phyloP scores from a whole-genome alignment of 495 filamentous ascomycete genomes.

The Aspergillus campestris region DNA sequence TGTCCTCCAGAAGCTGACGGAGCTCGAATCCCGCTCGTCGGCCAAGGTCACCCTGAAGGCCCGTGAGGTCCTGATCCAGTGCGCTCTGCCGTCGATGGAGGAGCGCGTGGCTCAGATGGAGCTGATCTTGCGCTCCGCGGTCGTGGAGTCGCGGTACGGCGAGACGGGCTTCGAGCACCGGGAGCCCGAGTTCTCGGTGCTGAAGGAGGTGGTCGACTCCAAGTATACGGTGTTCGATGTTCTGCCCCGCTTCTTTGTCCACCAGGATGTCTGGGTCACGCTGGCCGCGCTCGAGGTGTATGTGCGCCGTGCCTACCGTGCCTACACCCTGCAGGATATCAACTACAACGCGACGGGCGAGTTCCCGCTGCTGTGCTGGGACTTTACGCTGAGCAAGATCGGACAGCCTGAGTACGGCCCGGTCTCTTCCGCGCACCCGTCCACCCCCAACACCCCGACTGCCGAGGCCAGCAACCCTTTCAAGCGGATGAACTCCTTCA shows the following conservation, averaged over 20 bases:
- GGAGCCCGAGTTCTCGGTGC: conserved; percentile 73
- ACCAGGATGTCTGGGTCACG: conserved; percentile 91
- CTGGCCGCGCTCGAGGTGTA: conserved; percentile 93
- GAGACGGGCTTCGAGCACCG: conserved; percentile 97
- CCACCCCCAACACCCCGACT: conserved; percentile 77
- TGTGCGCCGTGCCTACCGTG: conserved; percentile 91
- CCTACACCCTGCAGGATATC: conserved; percentile 79
- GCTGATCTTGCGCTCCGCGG: conserved; percentile 92
- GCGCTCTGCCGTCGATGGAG: conserved; percentile 88
- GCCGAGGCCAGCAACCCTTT: conserved; percentile 50
- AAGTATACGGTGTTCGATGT: conserved; percentile 98
- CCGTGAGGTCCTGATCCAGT: conserved; percentile 93
- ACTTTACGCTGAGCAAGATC: conserved; percentile 88
- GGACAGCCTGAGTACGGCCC: conserved; percentile 83
- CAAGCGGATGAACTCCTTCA: conserved; percentile 84
- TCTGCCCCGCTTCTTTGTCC: conserved; percentile 84
- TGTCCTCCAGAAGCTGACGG: conserved; percentile 74
- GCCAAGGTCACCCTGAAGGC: conserved; percentile 97
- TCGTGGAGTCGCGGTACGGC: conserved; percentile 93
- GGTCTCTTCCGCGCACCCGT: conserved; percentile 63
- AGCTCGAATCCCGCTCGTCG: conserved; percentile 80
- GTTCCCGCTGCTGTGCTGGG: conserved; percentile 82
- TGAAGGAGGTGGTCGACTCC: conserved; percentile 97
- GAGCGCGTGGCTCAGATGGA: conserved; percentile 96
- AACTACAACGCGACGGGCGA: conserved; percentile 77